phyloP scores from a whole-genome alignment of 805 yeast species.

The Spathaspora boniae region DNA sequence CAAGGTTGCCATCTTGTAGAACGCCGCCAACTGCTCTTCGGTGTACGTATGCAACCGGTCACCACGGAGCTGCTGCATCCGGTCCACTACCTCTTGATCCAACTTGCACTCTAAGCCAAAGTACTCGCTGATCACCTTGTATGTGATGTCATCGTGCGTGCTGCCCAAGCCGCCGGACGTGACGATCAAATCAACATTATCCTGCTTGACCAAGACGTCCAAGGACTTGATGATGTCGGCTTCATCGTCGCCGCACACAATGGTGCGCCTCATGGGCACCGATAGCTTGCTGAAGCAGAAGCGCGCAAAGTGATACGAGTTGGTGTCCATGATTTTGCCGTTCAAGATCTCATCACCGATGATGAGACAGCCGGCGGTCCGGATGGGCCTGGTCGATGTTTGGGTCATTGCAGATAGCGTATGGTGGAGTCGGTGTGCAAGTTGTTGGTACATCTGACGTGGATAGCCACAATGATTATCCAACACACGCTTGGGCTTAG shows the following conservation, averaged over 20 bases:
- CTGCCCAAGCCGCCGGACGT: slow-evolving; percentile 82
- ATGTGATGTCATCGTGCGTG: slow-evolving; percentile 88
- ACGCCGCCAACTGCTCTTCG: slow-evolving; percentile 52
- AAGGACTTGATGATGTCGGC: slow-evolving; percentile 58
- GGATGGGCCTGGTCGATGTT: slow-evolving; percentile 13
- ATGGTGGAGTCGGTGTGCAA: neutral
- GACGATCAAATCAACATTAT: slow-evolving; percentile 61
- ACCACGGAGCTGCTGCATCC: slow-evolving; percentile 53
- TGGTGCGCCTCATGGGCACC: slow-evolving; percentile 60
- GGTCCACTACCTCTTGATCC: slow-evolving; percentile 54
- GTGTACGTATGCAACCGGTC: slow-evolving; percentile 29
- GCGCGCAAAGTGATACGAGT: slow-evolving; percentile 68
- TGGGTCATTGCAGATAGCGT: slow-evolving; percentile 3
- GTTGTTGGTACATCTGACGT: too few relatives aligned
- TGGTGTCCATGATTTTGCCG: slow-evolving; percentile 79
- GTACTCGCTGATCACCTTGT: slow-evolving; percentile 67
- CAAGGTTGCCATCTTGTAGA: slow-evolving; percentile 74
- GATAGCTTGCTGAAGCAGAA: slow-evolving; percentile 62
- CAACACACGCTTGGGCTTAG: too few relatives aligned
- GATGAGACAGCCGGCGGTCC: slow-evolving; percentile 50
- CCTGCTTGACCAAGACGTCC: slow-evolving; percentile 35
- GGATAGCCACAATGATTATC: too few relatives aligned
- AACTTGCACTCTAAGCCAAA: slow-evolving; percentile 48
- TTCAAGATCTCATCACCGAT: slow-evolving; percentile 89
- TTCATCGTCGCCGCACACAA: slow-evolving; percentile 76